Conservation (phyloP, 805 yeast genomes). For the Myxozyma neglecta region DNA sequence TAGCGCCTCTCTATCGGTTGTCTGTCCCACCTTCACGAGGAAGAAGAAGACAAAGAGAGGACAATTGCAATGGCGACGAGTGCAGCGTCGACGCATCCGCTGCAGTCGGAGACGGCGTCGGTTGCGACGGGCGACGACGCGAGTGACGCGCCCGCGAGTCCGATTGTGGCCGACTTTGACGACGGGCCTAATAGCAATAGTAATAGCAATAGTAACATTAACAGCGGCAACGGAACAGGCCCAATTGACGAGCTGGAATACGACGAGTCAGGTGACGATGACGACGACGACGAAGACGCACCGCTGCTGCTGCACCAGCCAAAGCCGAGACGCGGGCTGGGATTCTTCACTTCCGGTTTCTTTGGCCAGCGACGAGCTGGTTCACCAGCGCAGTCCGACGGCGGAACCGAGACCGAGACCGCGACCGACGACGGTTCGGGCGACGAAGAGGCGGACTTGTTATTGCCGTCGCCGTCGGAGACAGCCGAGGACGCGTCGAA, state of each 20-base stretch:
- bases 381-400: neutral
- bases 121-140: slow-evolving; percentile 9
- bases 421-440: neutral
- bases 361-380: slow-evolving; percentile 4
- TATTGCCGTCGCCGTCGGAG: slow-evolving; percentile 31
- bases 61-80: no score
- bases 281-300: slow-evolving; percentile 24
- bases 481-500: slow-evolving; percentile 12
- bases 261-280: slow-evolving; percentile 27
- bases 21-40: no score
- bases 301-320: slow-evolving; percentile 21
- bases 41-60: no score
- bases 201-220: no score
- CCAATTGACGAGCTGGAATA: slow-evolving; percentile 28
- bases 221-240: neutral
- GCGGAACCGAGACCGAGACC: slow-evolving; percentile 14
- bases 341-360: slow-evolving; percentile 13
- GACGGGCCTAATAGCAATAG: slow-evolving; percentile 2
- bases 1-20: no score
- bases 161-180: slow-evolving; percentile 23
- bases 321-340: slow-evolving; percentile 16
- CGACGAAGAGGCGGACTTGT: slow-evolving; percentile 22
- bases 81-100: slow-evolving; percentile 10
- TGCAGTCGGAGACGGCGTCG: slow-evolving; percentile 15
- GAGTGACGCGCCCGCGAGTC: slow-evolving; percentile 21